A percentile compares a stretch with the other conserved stretches of the same genome.
Conservation (phyloP, 768 basidiomycete species). For the Plicaturopsis crispa region DNA sequence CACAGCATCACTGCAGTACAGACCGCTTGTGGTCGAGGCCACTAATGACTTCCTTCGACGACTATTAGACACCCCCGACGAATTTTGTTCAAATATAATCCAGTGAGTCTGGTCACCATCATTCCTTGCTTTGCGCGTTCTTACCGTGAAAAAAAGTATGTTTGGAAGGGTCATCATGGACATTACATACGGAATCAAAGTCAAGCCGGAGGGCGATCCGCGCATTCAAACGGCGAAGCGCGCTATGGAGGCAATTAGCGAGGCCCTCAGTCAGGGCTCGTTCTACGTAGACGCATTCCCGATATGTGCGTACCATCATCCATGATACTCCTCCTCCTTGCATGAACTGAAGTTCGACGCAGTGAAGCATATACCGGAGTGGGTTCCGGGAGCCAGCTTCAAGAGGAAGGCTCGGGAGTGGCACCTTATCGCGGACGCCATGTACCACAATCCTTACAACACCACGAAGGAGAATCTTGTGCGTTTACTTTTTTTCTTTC, state of each 20-base stretch:
- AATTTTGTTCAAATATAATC: slow-evolving; percentile 20
- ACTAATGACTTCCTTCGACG: too few relatives aligned
- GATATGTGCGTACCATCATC: slow-evolving; percentile 23
- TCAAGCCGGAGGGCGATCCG: slow-evolving; percentile 22
- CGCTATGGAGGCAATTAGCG: slow-evolving; percentile 20
- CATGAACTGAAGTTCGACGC: not conserved
- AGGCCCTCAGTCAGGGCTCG: slow-evolving; percentile 23
- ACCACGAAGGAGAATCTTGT: slow-evolving; percentile 28
- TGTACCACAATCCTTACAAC: slow-evolving; percentile 21
- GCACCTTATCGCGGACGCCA: slow-evolving; percentile 18
- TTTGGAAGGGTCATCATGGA: slow-evolving; percentile 25
- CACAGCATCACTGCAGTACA: too few relatives aligned
- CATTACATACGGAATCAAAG: slow-evolving; percentile 29
- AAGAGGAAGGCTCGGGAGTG: slow-evolving; percentile 23
- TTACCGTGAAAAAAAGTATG: too few relatives aligned
- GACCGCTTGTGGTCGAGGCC: too few relatives aligned
- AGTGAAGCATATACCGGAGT: slow-evolving; percentile 27
- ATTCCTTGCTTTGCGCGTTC: not conserved
- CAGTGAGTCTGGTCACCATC: slow-evolving; percentile 15
- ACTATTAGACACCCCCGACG: slow-evolving; percentile 15
- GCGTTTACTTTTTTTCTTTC: too few relatives aligned
- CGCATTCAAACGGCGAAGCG: slow-evolving; percentile 25
- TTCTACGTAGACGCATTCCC: slow-evolving; percentile 24
- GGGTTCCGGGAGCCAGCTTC: slow-evolving; percentile 29
- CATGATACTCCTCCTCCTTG: slow-evolving; percentile 5